A percentile compares a stretch with the other conserved stretches of the same genome.
These are phyloP conservation scores for Debaryomyces nepalensis DNA, from an alignment of 1,139 yeast genomes.

Conservation along the genomic window DNA sequence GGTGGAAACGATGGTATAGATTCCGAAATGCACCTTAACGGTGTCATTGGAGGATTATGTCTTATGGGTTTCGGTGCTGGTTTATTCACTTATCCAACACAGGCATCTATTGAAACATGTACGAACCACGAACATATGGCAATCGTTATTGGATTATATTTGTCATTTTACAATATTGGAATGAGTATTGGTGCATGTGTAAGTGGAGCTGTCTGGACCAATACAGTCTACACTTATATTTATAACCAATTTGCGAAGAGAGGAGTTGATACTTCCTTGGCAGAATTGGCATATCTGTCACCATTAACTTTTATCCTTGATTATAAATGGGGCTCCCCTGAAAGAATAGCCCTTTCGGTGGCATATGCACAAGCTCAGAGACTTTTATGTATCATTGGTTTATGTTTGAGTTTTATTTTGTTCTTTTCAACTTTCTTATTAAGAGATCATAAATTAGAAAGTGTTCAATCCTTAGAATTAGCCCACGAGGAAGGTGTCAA, in stretches of 20 bases:
- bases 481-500: constrained; percentile 28
- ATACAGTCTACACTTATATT: constrained; percentile 22
- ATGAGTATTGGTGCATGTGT: constrained; percentile 58
- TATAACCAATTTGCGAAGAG: constrained; percentile 20
- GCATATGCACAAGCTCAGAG: constrained; percentile 66
- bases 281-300: constrained; percentile 52
- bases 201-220: constrained; percentile 71
- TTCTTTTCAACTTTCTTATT: constrained; percentile 52
- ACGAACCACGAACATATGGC: constrained; percentile 70
- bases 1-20: constrained; percentile 51
- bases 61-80: constrained; percentile 76
- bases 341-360: constrained; percentile 57
- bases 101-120: constrained; percentile 64
- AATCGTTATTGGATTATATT: constrained; percentile 58
- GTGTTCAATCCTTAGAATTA: constrained; percentile 37
- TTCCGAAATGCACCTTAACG: constrained; percentile 38
- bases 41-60: constrained; percentile 69
- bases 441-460: constrained; percentile 56
- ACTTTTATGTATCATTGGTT: constrained; percentile 59
- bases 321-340: constrained; percentile 64
- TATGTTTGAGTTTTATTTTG: constrained; percentile 59
- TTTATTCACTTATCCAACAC: constrained; percentile 68
- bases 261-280: constrained; percentile 29
- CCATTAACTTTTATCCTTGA: constrained; percentile 53
- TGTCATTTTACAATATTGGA: constrained; percentile 62